Conservation (phyloP, 345 rosid genomes). For the Aegle marmelos region DNA sequence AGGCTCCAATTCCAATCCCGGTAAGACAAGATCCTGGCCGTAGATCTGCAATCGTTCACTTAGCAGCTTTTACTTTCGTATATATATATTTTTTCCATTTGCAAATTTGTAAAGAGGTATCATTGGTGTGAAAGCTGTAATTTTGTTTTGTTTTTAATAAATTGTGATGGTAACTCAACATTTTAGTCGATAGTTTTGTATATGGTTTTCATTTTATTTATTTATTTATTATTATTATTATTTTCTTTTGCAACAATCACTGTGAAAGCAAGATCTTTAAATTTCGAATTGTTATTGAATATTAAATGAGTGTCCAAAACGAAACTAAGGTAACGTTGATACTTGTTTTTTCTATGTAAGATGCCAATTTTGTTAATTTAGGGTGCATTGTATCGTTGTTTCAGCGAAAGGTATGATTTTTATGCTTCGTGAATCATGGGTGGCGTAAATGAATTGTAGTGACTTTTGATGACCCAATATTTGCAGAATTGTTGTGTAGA, state of each 20-base stretch:
- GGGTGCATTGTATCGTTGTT: not conserved
- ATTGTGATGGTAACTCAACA: not conserved
- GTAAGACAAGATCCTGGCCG: constrained; percentile 11
- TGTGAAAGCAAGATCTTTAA: not conserved
- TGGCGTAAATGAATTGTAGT: not conserved
- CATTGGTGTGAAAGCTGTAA: not conserved
- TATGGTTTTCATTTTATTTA: not conserved
- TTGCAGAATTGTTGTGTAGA: not conserved
- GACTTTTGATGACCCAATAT: not conserved
- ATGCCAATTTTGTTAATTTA: not conserved
- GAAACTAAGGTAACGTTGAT: not conserved
- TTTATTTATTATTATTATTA: not conserved
- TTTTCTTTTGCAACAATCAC: not conserved
- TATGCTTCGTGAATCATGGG: not conserved
- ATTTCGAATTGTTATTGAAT: not conserved
- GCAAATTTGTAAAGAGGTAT: not conserved
- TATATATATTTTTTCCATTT: not conserved
- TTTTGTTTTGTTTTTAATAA: not conserved
- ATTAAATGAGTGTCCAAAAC: not conserved
- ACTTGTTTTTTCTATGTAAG: not conserved
- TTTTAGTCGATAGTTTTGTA: not conserved
- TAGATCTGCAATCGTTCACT: constrained; percentile 11
- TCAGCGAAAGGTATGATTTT: not conserved
- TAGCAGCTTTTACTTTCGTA: not conserved
- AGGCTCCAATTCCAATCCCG: not conserved